Evolutionary conservation across 2,329 filamentous ascomycete genomes (phyloP).

Genomic region (Lecanicillium sp.): DNA sequence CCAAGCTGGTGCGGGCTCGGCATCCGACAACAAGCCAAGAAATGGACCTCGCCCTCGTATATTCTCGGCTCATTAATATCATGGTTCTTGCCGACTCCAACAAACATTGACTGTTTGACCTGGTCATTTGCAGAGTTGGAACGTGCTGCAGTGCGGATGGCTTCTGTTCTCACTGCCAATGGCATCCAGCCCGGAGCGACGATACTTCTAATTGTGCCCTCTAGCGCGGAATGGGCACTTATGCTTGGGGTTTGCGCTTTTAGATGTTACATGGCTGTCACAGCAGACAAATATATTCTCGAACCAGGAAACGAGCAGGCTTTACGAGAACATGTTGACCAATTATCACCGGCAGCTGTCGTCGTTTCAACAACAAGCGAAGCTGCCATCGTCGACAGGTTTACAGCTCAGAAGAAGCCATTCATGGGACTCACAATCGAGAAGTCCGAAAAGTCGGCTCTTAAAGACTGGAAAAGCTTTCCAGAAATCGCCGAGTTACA

Average conservation of each 20-base stretch:
- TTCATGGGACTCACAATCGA: constrained; percentile 1
- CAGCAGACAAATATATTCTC: background rate
- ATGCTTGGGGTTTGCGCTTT: constrained; percentile 3
- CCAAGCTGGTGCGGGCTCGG: too few species aligned
- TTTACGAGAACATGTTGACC: background rate
- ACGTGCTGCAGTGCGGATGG: background rate
- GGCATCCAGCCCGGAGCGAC: background rate
- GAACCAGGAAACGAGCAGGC: background rate
- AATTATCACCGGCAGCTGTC: constrained; percentile 1
- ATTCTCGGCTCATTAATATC: background rate
- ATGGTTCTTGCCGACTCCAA: constrained; percentile 1
- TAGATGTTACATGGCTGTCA: constrained; percentile 1
- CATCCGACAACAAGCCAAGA: too few species aligned
- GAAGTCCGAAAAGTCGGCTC: background rate
- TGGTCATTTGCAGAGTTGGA: constrained; percentile 3
- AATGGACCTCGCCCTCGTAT: background rate
- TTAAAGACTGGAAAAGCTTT: background rate
- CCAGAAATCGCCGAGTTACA: background rate
- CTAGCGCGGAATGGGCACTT: constrained; percentile 1
- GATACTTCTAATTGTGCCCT: background rate
- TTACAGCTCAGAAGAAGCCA: background rate
- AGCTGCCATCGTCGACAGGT: background rate
- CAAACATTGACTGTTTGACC: background rate
- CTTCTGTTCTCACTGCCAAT: background rate
- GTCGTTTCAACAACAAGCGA: background rate